Evolutionary conservation across 768 basidiomycete species (phyloP).

Genomic region (Auriscalpium orientale): DNA sequence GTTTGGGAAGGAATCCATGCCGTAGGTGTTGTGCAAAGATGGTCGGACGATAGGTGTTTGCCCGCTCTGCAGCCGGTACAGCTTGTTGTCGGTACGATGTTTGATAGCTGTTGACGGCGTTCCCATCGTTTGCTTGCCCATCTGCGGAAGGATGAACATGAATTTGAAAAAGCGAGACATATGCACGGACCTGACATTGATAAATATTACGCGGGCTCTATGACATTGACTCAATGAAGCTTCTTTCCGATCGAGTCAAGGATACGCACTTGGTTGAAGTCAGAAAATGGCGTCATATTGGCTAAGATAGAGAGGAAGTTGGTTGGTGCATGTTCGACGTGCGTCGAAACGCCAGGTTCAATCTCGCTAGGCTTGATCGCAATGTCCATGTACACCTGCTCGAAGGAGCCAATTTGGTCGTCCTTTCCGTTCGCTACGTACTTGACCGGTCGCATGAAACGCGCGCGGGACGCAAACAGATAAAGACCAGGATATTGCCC

Average conservation of each 20-base stretch:
- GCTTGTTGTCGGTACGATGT: constrained; percentile 96
- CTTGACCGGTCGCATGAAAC: constrained; percentile 99
- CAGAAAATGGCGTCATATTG: constrained; percentile 96
- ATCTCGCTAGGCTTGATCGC: constrained; percentile 88
- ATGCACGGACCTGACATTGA: constrained; percentile 69
- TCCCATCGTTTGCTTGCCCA: constrained; percentile 99
- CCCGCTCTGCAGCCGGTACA: constrained; percentile 91
- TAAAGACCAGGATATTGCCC: constrained; percentile 97
- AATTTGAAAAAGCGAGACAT: not conserved
- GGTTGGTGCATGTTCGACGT: constrained; percentile 91
- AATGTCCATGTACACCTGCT: constrained; percentile 99
- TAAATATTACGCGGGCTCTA: constrained; percentile 89
- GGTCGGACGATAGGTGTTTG: constrained; percentile 95
- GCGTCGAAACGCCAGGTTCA: constrained; percentile 62
- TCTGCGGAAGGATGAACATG: constrained; percentile 38
- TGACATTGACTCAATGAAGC: constrained; percentile 14
- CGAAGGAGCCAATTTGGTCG: constrained; percentile 92
- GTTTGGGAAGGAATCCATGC: constrained; percentile 97
- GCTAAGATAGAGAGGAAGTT: constrained; percentile 95
- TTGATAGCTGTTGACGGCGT: constrained; percentile 89
- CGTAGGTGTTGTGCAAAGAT: constrained; percentile 84
- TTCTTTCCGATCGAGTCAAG: not conserved
- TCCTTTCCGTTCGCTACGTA: constrained; percentile 78
- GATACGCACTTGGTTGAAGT: constrained; percentile 86
- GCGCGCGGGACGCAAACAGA: constrained; percentile 75